Evolutionary conservation across 306 rosid species (phyloP).

Genomic region (Echinosophora koreensis): DNA sequence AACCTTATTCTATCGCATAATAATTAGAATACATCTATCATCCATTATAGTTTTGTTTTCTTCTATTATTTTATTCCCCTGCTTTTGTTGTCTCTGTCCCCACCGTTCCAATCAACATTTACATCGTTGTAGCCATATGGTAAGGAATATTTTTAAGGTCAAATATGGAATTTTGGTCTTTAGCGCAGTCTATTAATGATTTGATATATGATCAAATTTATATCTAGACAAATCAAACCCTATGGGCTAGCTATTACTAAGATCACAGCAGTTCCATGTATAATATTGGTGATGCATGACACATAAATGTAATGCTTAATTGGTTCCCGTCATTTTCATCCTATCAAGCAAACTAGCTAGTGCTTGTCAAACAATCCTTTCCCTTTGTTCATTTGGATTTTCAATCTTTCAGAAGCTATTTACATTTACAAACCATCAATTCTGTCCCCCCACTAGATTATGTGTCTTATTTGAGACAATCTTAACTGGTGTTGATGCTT

Average conservation of each 20-base stretch:
- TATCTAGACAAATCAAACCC: neutral
- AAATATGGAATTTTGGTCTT: conserved; percentile 38
- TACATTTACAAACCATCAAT: conserved; percentile 47
- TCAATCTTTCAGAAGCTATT: conserved; percentile 19
- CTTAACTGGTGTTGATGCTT: conserved; percentile 55
- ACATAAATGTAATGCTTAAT: conserved; percentile 31
- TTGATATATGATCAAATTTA: conserved; percentile 10
- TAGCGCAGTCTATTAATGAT: conserved; percentile 2
- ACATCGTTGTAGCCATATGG: conserved; percentile 29
- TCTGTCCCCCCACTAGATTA: conserved; percentile 46
- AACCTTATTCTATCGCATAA: conserved; percentile 37
- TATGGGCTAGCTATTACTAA: neutral
- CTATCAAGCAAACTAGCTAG: conserved; percentile 47
- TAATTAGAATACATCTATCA: conserved; percentile 18
- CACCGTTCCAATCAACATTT: neutral
- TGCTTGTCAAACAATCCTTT: conserved; percentile 48
- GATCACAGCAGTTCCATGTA: conserved; percentile 10
- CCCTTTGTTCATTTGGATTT: conserved; percentile 42
- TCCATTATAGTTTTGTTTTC: conserved; percentile 11
- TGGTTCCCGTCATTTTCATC: conserved; percentile 51
- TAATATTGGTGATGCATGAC: conserved; percentile 41
- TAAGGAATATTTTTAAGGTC: conserved; percentile 48
- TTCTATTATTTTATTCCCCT: neutral
- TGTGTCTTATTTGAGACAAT: conserved; percentile 54
- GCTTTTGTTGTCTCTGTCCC: conserved; percentile 3